These are phyloP conservation scores for Nemania sp. DNA, from an alignment of 2,329 filamentous ascomycete genomes.

Conservation along the genomic window DNA sequence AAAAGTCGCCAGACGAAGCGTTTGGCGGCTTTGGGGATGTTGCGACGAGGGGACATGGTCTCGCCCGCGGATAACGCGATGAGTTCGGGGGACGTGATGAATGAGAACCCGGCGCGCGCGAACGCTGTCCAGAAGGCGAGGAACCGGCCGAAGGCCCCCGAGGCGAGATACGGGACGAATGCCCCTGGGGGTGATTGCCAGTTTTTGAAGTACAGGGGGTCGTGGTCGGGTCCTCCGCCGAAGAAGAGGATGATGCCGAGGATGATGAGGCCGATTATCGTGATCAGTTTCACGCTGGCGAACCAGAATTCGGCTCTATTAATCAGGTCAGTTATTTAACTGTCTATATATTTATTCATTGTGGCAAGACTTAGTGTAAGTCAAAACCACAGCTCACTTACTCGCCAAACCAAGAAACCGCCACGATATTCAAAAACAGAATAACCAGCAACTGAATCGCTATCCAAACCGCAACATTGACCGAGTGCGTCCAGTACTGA, in stretches of 20 bases:
- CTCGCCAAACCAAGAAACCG: slow-evolving; percentile 62
- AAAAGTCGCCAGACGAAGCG: slow-evolving; percentile 65
- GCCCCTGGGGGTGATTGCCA: slow-evolving; percentile 50
- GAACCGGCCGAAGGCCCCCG: slow-evolving; percentile 55
- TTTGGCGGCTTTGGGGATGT: slow-evolving; percentile 66
- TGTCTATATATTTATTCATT: no score
- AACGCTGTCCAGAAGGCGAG: slow-evolving; percentile 62
- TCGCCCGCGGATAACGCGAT: slow-evolving; percentile 67
- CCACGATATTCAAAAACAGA: slow-evolving; percentile 59
- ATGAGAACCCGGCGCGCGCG: slow-evolving; percentile 62
- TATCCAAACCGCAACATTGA: slow-evolving; percentile 62
- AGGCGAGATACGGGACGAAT: slow-evolving; percentile 52
- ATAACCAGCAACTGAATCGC: slow-evolving; percentile 59
- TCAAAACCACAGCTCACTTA: no score
- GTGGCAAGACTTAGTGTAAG: no score
- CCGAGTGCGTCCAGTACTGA: slow-evolving; percentile 60
- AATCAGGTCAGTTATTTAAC: slow-evolving; percentile 3
- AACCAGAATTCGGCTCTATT: slow-evolving; percentile 60
- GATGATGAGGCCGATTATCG: slow-evolving; percentile 61
- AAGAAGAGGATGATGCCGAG: slow-evolving; percentile 59
- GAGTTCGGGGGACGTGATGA: slow-evolving; percentile 65
- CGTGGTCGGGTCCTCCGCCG: slow-evolving; percentile 55
- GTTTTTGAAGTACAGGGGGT: slow-evolving; percentile 54
- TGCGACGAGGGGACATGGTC: slow-evolving; percentile 64
- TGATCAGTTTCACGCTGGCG: slow-evolving; percentile 62